These are phyloP conservation scores for Amanita muscaria DNA, from an alignment of 768 basidiomycete genomes.

Conservation along the genomic window DNA sequence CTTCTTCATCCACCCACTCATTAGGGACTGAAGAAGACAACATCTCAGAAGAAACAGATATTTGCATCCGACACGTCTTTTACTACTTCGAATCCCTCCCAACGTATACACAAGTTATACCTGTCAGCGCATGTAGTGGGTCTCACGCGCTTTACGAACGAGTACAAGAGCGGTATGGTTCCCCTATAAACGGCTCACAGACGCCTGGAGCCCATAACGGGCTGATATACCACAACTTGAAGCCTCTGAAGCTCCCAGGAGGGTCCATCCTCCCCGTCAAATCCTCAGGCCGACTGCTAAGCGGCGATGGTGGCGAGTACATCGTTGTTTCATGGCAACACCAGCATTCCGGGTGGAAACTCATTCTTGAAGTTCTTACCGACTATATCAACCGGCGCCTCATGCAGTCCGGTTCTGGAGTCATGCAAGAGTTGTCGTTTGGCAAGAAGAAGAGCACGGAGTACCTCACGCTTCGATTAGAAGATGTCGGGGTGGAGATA, in stretches of 20 bases:
- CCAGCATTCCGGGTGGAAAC: conserved; percentile 78
- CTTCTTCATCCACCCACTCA: conserved; percentile 9
- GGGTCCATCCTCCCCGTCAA: conserved; percentile 61
- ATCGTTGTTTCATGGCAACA: conserved; percentile 75
- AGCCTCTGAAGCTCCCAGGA: conserved; percentile 66
- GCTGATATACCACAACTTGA: conserved; percentile 54
- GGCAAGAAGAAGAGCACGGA: conserved; percentile 32
- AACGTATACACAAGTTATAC: conserved; percentile 69
- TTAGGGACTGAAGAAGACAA: conserved; percentile 24
- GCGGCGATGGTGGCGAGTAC: conserved; percentile 58
- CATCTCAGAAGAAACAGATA: conserved; percentile 39
- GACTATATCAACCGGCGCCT: conserved; percentile 62
- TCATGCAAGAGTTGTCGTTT: conserved; percentile 48
- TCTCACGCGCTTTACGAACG: conserved; percentile 67
- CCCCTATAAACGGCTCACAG: too few relatives aligned
- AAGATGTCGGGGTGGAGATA: conserved; percentile 68
- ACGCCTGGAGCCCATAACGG: too few relatives aligned
- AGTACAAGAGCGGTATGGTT: conserved; percentile 50
- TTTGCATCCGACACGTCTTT: conserved; percentile 64
- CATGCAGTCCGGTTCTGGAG: conserved; percentile 30
- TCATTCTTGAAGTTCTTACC: conserved; percentile 73
- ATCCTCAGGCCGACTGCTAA: conserved; percentile 63
- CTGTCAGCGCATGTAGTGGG: conserved; percentile 51
- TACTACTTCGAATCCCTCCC: conserved; percentile 66
- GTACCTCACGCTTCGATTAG: conserved; percentile 39